Evolutionary conservation across 139 green algal species (phyloP).

Genomic region (Chlamydomonas sp.): DNA sequence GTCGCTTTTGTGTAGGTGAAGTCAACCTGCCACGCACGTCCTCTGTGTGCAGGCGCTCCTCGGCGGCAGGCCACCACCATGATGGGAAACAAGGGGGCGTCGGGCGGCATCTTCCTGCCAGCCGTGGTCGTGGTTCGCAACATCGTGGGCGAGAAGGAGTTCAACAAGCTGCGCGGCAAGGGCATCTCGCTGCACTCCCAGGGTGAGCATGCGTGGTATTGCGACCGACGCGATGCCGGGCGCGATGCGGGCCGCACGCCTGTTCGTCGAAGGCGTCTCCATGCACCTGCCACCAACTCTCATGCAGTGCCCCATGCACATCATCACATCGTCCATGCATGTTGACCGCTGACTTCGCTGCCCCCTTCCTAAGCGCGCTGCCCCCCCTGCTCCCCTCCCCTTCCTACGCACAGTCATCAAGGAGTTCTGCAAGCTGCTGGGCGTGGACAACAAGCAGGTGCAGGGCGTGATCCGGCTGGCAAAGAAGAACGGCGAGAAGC

Average conservation of each 20-base stretch:
- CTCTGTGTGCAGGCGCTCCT: too few species aligned
- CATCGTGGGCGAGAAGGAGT: conserved; percentile 85
- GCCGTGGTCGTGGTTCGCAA: conserved; percentile 72
- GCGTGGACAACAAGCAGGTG: conserved; percentile 82
- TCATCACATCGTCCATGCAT: too few species aligned
- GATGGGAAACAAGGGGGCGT: conserved; percentile 78
- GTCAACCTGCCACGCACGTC: too few species aligned
- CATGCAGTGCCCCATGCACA: too few species aligned
- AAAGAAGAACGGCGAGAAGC: conserved; percentile 97
- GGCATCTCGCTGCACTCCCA: conserved; percentile 96
- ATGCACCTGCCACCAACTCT: too few species aligned
- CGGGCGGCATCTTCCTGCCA: conserved; percentile 79
- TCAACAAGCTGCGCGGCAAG: conserved; percentile 96
- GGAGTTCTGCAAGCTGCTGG: conserved; percentile 88
- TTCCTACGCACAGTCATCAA: conserved; percentile 82
- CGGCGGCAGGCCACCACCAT: conserved; percentile 15
- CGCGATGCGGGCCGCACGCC: too few species aligned
- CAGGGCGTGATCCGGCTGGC: conserved; percentile 92
- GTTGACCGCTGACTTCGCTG: too few species aligned
- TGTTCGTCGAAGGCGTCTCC: too few species aligned
- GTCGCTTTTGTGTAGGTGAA: too few species aligned
- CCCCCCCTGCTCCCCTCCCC: background rate
- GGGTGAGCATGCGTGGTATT: too few species aligned
- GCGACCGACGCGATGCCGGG: too few species aligned
- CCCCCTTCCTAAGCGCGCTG: too few species aligned